Evolutionary conservation across 306 rosid species (phyloP), one percentile per base, ranked within the genome.

Genomic region (Gillenia trifoliata): DNA sequence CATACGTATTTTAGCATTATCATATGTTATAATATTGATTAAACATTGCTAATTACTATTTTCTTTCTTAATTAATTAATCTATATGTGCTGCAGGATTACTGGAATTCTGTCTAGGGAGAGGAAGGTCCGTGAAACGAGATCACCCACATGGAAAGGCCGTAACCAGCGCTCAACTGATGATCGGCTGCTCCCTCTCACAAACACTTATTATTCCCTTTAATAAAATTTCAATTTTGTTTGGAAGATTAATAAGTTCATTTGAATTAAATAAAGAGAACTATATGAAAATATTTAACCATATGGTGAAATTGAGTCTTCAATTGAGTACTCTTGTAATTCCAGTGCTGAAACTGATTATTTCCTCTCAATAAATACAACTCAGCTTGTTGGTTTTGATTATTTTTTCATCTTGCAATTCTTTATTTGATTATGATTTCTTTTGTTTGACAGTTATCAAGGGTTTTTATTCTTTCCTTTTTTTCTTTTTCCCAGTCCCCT

Each of bases 81-180:
- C n/a, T 25, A n/a, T 4, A 50, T 15, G 30, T 33, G 52, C 9
- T 50, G 26, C 70, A 89, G 94, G 80, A 80, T 87, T 36, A 88
- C 88, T 7, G 59, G 62, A 74, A 55, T 81, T 64, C 83, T 89
- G 17, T 89, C 90, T 2, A 69, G 73, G 23, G 91, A 85, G 80
- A 82, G 78, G 80, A 67, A 59, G 34, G 77, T 79, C 66, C 89
- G 88, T 31, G 71, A 81, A 71, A 66, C 68, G 5, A 57, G 66
- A 36, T 66, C 72, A 1, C 79, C 79, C 86, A 1, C 64, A 54
- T 5, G 86, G 88, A 22, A 56, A 34, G 11, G 29, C 67, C 23
- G 29, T 2, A 29, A 20, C 23, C 23, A 6, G 16, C n/a, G n/a
- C 23, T 33, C 55, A 12, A 38, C 28, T 28, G 55, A 57, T 72